Base-by-base conservation (phyloP, 306 rosid genomes). In the Morella rubra region DNA sequence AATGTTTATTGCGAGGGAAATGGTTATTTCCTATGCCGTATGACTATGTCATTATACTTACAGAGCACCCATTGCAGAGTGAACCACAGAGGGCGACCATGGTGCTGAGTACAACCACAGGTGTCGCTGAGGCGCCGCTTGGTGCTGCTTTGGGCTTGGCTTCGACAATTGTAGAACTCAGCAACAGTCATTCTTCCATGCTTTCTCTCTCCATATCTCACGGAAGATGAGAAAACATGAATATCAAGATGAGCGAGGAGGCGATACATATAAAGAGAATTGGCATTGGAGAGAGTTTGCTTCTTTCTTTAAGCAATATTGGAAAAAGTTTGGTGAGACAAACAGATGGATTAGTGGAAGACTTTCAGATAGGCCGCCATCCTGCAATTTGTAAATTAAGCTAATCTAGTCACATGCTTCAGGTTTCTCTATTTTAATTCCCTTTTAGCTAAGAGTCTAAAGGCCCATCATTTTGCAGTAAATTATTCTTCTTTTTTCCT, bases 81-180 rank as follows among this genome's bases (percentile, higher is more conserved):
- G 97, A 88, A 37, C 98, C 97, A 51, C 78, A 82, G 68, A 93
- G 92, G 40, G 97, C 90, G 49, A 86, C 89, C 58, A 93, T 76
- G 54, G 96, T 90, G 82, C 74, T 87, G 73, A 91, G 62, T 7
- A 81, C 70, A 69, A 91, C 82, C 78, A 76, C 73, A 16, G 80
- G 5, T 14, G 88, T 85, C 1, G 81, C 68, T 8, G 91, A 78
- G 75, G 79, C 77, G 22, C 45, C 8, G 50, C 40, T 20, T 73
- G 60, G 8, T 16, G 14, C 51, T 4, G 37, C 19, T 3, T 0
- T 0, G 61, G 54, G 20, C 10, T 54, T 3, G 37, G 40, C 20
- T 68, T 24, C 70, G 4, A 74, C 75, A 62, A 80, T 77, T 22
- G 86, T 81, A 82, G 91, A 87, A 72, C 18, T 84, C 41, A 86